These are phyloP conservation scores for Pseudomicrostroma phylloplanum DNA, from an alignment of 1,284 basidiomycete genomes.

Conservation along the genomic window DNA sequence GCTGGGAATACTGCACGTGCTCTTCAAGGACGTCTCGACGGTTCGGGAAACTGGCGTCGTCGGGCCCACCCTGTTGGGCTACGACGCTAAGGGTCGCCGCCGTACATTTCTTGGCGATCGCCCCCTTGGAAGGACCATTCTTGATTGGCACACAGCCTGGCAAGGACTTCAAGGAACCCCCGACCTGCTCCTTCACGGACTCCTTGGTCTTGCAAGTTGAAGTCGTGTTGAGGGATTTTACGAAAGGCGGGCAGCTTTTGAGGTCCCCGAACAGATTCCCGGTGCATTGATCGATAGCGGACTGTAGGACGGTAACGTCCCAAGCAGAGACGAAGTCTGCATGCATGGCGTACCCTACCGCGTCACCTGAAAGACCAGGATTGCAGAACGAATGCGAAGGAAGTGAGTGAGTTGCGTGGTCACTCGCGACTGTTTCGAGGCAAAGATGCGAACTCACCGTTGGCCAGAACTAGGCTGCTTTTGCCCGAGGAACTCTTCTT, in stretches of 20 bases:
- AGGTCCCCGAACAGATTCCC: constrained; percentile 52
- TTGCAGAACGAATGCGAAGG: no score
- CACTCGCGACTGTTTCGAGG: no score
- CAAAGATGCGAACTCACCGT: constrained; percentile 12
- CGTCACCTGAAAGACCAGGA: constrained; percentile 10
- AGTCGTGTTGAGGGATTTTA: constrained; percentile 10
- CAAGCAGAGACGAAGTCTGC: constrained; percentile 56
- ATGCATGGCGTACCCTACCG: constrained; percentile 53
- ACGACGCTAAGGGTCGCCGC: no score
- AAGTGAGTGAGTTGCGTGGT: no score
- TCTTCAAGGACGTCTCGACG: no score
- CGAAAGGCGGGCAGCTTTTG: constrained; percentile 52
- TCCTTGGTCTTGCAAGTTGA: not conserved
- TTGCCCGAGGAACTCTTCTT: constrained; percentile 11
- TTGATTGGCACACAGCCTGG: constrained; percentile 2
- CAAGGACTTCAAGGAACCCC: not conserved
- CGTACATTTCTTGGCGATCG: no score
- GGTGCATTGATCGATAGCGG: constrained; percentile 57
- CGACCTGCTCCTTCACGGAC: not conserved
- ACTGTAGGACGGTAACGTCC: constrained; percentile 53
- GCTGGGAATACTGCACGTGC: no score
- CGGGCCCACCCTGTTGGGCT: no score
- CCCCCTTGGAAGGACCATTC: not conserved
- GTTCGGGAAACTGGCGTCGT: no score
- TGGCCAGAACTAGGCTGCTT: constrained; percentile 21